Conservation (phyloP, 768 basidiomycete species). For the Panaeolus papilionaceus region DNA sequence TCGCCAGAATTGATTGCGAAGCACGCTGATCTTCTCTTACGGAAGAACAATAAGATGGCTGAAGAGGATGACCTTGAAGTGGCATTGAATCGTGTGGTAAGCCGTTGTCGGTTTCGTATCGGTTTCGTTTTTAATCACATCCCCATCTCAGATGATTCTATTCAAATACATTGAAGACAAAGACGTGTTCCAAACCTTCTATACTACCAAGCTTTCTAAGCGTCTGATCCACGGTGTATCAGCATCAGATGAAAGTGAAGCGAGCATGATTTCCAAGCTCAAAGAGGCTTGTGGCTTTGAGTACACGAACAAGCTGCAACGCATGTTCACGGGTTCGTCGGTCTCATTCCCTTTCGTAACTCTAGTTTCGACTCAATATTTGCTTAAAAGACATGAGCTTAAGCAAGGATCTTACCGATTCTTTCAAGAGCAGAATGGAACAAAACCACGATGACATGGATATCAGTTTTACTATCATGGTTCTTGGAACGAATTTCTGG, state of each 20-base stretch:
- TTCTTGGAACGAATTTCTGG: conserved; percentile 97
- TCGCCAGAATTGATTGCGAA: conserved; percentile 94
- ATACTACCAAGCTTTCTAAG: conserved; percentile 91
- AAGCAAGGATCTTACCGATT: conserved; percentile 93
- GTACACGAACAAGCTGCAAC: conserved; percentile 93
- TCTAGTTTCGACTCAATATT: conserved; percentile 11
- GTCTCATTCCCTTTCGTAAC: background rate
- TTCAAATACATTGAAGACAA: conserved; percentile 99
- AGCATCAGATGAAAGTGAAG: conserved; percentile 95
- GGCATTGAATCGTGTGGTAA: conserved; percentile 87
- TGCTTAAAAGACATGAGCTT: conserved; percentile 80
- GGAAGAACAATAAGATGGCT: conserved; percentile 95
- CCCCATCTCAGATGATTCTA: conserved; percentile 79
- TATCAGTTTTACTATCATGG: conserved; percentile 92
- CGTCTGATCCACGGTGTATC: conserved; percentile 92
- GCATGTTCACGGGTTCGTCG: conserved; percentile 90
- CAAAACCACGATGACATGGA: conserved; percentile 86
- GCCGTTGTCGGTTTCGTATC: conserved; percentile 41
- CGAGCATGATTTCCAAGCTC: conserved; percentile 97
- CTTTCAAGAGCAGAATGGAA: conserved; percentile 93
- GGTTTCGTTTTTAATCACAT: conserved; percentile 31
- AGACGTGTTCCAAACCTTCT: conserved; percentile 98
- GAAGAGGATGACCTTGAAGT: conserved; percentile 93
- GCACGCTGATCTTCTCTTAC: conserved; percentile 86
- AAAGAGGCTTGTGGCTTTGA: conserved; percentile 98